A percentile compares a stretch with the other conserved stretches of the same genome.
phyloP scores from a whole-genome alignment of 2,329 filamentous ascomycete genomes.

The Epichloe typhina region DNA sequence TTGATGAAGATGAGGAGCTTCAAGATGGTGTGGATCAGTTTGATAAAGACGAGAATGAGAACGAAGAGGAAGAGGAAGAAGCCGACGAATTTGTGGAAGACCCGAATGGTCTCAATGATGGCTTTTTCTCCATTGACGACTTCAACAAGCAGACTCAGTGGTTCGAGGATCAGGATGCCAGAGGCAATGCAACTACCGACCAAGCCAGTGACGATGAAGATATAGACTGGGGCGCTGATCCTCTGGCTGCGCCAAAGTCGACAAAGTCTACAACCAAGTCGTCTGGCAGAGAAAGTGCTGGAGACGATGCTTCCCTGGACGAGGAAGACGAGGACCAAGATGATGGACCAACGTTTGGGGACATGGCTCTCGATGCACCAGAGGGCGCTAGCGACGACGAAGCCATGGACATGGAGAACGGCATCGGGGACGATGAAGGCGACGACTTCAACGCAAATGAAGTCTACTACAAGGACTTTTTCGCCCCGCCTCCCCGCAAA shows the following conservation, averaged over 20 bases:
- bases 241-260: constrained; percentile 33
- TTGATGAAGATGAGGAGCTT: constrained; percentile 18
- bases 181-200: constrained; percentile 62
- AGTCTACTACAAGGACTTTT: constrained; percentile 86
- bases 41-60: constrained; percentile 20
- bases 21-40: constrained; percentile 22
- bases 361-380: constrained; percentile 60
- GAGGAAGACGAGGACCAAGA: constrained; percentile 53
- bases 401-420: constrained; percentile 33
- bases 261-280: constrained; percentile 15
- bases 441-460: constrained; percentile 68
- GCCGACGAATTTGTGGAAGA: constrained; percentile 39
- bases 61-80: constrained; percentile 22
- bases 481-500: constrained; percentile 72
- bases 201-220: constrained; percentile 72
- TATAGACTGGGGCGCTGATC: constrained; percentile 77
- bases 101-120: constrained; percentile 80
- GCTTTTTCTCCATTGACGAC: constrained; percentile 94
- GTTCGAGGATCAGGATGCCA: constrained; percentile 73
- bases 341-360: constrained; percentile 69
- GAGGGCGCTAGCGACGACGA: constrained; percentile 58
- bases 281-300: constrained; percentile 18
- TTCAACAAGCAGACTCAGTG: constrained; percentile 92
- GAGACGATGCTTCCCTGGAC: constrained; percentile 15
- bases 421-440: constrained; percentile 37